Percentiles rank a stretch among this genome's conserved stretches.
phyloP scores from a whole-genome alignment of 257 asterid species.

The Cinchona pubescens region DNA sequence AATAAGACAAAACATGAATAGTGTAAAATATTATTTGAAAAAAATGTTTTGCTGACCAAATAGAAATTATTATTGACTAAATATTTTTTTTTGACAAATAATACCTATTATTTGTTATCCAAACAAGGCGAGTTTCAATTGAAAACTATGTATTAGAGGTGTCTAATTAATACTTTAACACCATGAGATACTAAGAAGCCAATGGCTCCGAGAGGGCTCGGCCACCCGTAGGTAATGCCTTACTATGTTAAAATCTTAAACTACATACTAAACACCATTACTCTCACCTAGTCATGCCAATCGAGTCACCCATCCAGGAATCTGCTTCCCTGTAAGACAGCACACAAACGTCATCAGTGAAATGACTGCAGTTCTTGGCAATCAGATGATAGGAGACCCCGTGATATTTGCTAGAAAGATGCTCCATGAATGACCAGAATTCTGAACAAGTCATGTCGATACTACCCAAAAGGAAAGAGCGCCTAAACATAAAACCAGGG shows the following conservation, averaged over 20 bases:
- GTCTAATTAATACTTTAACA: background rate
- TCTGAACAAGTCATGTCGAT: slow-evolving; percentile 72
- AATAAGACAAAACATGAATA: too few species aligned
- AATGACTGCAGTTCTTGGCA: slow-evolving; percentile 91
- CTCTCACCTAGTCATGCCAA: slow-evolving; percentile 78
- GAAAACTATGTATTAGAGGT: background rate
- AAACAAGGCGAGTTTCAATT: too few species aligned
- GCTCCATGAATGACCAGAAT: slow-evolving; percentile 74
- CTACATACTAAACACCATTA: background rate
- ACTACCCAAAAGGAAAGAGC: slow-evolving; percentile 71
- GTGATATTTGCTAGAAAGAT: slow-evolving; percentile 61
- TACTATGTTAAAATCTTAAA: slow-evolving; percentile 3
- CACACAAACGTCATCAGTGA: slow-evolving; percentile 71
- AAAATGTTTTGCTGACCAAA: too few species aligned
- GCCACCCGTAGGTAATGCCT: background rate
- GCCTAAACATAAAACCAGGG: slow-evolving; percentile 86
- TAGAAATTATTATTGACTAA: too few species aligned
- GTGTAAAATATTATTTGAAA: too few species aligned
- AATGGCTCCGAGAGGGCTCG: background rate
- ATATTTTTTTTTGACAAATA: too few species aligned
- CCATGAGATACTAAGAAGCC: background rate
- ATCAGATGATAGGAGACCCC: slow-evolving; percentile 88
- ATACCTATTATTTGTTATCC: too few species aligned
- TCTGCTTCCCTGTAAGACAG: slow-evolving; percentile 71
- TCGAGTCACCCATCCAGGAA: slow-evolving; percentile 96